Base-by-base conservation (phyloP, 2,329 filamentous ascomycete species). In the Colletotrichum kahawae region DNA sequence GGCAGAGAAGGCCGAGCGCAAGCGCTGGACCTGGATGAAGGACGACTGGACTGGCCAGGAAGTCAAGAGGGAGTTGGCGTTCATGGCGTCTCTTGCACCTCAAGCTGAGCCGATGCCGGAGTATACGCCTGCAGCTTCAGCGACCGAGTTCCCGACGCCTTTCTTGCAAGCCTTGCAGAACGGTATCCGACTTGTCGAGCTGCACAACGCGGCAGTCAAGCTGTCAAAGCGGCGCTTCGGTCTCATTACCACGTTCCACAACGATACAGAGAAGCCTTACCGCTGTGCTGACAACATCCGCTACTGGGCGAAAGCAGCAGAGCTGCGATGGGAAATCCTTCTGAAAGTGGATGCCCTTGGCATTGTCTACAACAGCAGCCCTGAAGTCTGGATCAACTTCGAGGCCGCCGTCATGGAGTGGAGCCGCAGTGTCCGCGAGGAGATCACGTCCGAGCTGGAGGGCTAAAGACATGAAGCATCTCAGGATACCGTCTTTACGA, bases 241-340 rank as follows among this genome's bases (percentile, higher is more conserved):
- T 67, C 92, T 95, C 77, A 98, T 99, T 81, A 95, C 95, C 72
- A 90, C 91, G 12, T 98, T 94, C 83, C 97, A 98, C 83, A 93
- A 92, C n/a, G 95, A 99, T 83, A 96, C 97, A 12, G 93, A 92
- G 75, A 98, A 98, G 85, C 97, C 97, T 0, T 99, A 99, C 83
- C 93, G 97, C 64, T 93, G 93, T 77, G 95, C 96, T 4, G 97
- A 99, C 79, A 99, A 99, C 83, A 89, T 99, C 76, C 92, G 95
- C 54, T 99, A 94, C 87, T 99, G 97, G 96, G 91, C 94, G 84
- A 99, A 99, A 87, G 97, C 96, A 2, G 95, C 96, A 9, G 96
- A 99, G 85, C 88, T 98, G 74, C 92, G 97, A 70, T 99, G 96
- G 93, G 97, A 98, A 84, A 91, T 96, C 51, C 90, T 94, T 78